Base-by-base conservation (phyloP, 345 rosid genomes). In the Aquilaria malaccensis region DNA sequence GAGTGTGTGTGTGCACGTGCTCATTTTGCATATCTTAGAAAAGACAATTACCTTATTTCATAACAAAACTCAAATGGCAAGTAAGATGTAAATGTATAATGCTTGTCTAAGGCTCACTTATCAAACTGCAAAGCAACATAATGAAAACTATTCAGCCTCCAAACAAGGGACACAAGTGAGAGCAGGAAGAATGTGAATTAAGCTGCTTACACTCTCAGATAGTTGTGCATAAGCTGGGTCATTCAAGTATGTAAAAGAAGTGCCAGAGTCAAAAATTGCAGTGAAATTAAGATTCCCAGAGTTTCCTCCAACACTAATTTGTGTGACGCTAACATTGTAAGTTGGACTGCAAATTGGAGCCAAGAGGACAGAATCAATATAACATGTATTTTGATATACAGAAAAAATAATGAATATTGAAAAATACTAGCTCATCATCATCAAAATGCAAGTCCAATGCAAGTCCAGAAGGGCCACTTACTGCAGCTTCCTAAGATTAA, bases 251-350 rank as follows among this genome's bases (percentile, higher is more conserved):
- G 99, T 85, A 68, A 95, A 95, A 3, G 97, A 88, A 63, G 97
- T 95, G 37, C 99, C 99, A 2, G 99, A 68, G 77, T 95, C 99
- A 56, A 90, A 88, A 72, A 91, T 84, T 76, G 96, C 91, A 71
- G 60, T 47, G 53, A 86, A 86, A 29, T 83, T 84, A 51, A 82
- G 72, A 81, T 83, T 72, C 0, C 50, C 45, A 10, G 79, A 64
- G 30, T 72, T 80, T 48, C 80, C 95, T 67, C 84, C 99, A 30
- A 88, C 81, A 30, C 2, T 75, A 55, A 80, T 71, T 74, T 80
- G 81, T 49, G 80, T 80, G 74, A 91, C 64, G 59, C 83, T 91
- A 74, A 95, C 69, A 64, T 88, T 91, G 79, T 95, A 95, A 61
- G 85, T 82, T 22, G 91, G 96, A 70, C 99, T 95, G 85, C 50